These are phyloP conservation scores for Coniochaeta sp. DNA, from an alignment of 2,329 filamentous ascomycete species.

Conservation along the genomic window DNA sequence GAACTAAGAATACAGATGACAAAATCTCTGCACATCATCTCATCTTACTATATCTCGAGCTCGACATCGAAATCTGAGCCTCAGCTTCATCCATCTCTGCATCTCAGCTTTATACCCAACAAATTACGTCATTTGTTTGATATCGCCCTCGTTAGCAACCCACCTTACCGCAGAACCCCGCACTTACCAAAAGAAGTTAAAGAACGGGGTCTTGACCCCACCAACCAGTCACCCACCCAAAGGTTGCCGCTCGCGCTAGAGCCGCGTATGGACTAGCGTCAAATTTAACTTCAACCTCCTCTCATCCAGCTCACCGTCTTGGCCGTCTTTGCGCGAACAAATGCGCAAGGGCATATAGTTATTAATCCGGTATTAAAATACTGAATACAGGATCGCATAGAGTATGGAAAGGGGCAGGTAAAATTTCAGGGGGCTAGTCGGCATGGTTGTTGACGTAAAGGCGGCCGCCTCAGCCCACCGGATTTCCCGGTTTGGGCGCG, in stretches of 20 bases:
- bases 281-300: conserved; percentile 11
- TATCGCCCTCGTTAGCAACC: background rate
- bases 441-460: background rate
- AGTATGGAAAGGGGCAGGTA: background rate
- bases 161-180: background rate
- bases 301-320: background rate
- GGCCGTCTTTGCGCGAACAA: background rate
- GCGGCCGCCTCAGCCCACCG: background rate
- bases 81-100: background rate
- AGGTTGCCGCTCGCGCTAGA: conserved; percentile 2
- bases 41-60: too few species aligned
- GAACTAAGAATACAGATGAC: too few species aligned
- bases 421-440: background rate
- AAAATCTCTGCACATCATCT: too few species aligned
- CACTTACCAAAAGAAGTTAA: background rate
- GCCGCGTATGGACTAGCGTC: conserved; percentile 4
- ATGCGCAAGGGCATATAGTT: background rate
- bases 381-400: background rate
- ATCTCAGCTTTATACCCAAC: too few species aligned
- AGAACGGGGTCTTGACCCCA: background rate
- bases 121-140: background rate
- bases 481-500: background rate
- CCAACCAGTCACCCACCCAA: background rate
- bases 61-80: background rate
- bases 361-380: background rate